A percentile compares a stretch with the other conserved stretches of the same genome.
Evolutionary conservation across 2,329 filamentous ascomycete species (phyloP).

Genomic region (Cordyceps cateniannulata): DNA sequence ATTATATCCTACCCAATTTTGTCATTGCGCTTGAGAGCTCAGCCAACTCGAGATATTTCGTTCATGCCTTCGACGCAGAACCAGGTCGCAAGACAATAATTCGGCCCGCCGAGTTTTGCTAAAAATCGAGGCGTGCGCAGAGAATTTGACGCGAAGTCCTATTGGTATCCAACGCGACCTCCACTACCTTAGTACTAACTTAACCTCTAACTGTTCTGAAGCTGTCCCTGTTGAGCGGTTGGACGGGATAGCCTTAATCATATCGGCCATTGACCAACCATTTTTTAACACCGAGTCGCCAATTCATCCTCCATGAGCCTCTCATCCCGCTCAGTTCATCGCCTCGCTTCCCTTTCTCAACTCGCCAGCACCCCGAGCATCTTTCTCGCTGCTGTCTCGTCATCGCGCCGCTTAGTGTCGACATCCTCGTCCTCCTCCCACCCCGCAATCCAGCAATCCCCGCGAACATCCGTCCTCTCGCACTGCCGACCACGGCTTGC

Average conservation of each 20-base stretch:
- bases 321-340: background rate
- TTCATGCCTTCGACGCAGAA: too few relatives aligned
- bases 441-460: conserved; percentile 3
- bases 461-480: background rate
- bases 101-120: too few relatives aligned
- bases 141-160: too few relatives aligned
- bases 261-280: background rate
- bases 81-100: too few relatives aligned
- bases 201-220: too few relatives aligned
- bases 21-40: too few relatives aligned
- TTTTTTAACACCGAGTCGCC: background rate
- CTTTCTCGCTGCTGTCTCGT: conserved; percentile 13
- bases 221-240: too few relatives aligned
- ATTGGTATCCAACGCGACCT: too few relatives aligned
- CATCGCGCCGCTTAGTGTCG: conserved; percentile 12
- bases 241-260: background rate
- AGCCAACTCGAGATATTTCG: too few relatives aligned
- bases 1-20: too few relatives aligned
- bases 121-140: too few relatives aligned
- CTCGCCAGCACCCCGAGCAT: conserved; percentile 11
- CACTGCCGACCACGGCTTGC: background rate
- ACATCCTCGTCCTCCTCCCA: conserved; percentile 10
- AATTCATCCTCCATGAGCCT: conserved; percentile 11
- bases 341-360: background rate
- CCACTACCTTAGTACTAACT: too few relatives aligned